Evolutionary conservation across 208 protist genomes (phyloP), one percentile per base, ranked within the genome.

Genomic region (Crithidia thermophila): DNA sequence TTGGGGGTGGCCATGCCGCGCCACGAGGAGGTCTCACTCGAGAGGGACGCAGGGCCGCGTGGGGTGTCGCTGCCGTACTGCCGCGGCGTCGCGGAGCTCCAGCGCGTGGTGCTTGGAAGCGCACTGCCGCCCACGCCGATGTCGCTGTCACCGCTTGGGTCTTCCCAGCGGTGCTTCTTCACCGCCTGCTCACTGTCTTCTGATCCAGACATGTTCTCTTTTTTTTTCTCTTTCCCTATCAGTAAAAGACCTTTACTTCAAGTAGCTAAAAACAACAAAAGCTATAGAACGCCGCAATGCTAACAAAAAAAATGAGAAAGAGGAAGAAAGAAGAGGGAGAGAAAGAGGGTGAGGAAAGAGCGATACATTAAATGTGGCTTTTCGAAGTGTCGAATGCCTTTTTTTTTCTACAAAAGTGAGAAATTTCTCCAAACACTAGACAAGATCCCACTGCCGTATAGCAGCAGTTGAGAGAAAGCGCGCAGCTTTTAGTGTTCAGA

Each of bases 121-220:
- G 50, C 10, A 21, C 21, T 50, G 33, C 37, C 55, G 58, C 51
- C 45, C n/a, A 21, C 50, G 50, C 39, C 23, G 43, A 64, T 66
- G 27, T 49, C 58, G 13, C 67, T 40, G 13, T 53, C 63, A 20
- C 64, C 28, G 43, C 49, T 66, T 16, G 75, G 42, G 39, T 85
- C 79, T 36, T 90, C 83, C 84, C 84, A 91, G 59, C 82, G 88
- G 63, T 91, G 79, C 55, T 80, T 67, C 72, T 94, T 91, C 20
- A 66, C 31, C 10, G 74, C 70, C 31, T 77, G 80, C 56, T 61
- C 65, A 20, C 37, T 70, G 10, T 52, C 77, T 36, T 55, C 61
- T 4, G 42, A 51, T 42, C 28, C 30, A 18, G 39, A 62, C 57
- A 62, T 62, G 11, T 5, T 40, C 4, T 40, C n/a, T 14, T 58